Base-by-base conservation (phyloP, 352 stramenopile species). In the Pythium coloratum region DNA sequence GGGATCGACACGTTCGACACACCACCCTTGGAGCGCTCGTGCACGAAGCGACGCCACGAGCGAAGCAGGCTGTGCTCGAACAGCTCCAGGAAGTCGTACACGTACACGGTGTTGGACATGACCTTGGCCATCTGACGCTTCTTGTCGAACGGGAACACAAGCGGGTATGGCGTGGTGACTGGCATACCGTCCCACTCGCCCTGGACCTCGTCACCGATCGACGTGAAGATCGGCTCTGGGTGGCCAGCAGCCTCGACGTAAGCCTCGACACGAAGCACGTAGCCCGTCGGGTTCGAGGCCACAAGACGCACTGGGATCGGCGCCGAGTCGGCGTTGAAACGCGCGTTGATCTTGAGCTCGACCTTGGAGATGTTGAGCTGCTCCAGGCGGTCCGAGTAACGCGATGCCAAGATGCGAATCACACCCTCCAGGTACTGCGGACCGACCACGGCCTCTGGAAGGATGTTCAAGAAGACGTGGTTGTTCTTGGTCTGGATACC, bases 401-500 rank as follows among this genome's bases (percentile, higher is more conserved):
- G 85, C 59, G 83, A 90, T 10, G 86, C 82, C 4, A 98, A 72
- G 67, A 96, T 95, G 58, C 86, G 81, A 62, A 99, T 98, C 66
- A 99, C 91, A 59, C 93, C 86, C 76, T 99, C 97, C 8, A 99
- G 89, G 72, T 98, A 96, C 55, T 98, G 91, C 56, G 97, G 96
- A 71, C 99, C 89, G 42, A 99, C 87, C 9, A 94, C 92, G 2
- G 97, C 90, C 58, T 97, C 90, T 10, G 95, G 92, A 40, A 99
- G 83, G 40, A 99, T 91, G 80, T 99, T 99, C 46, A 99, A 85
- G 75, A 99, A 99, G 28, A 99, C 89, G 84, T 99, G 97, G 79
- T 99, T 99, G 80, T 99, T 98, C 67, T 93, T 92, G 58, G 89
- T 94, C 57, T 70, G 70, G 49, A 90, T 70, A 33, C 85, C 84